A percentile compares a stretch with the other conserved stretches of the same genome.
Conservation (phyloP, 352 stramenopile genomes). For the Pythium rishiriense region DNA sequence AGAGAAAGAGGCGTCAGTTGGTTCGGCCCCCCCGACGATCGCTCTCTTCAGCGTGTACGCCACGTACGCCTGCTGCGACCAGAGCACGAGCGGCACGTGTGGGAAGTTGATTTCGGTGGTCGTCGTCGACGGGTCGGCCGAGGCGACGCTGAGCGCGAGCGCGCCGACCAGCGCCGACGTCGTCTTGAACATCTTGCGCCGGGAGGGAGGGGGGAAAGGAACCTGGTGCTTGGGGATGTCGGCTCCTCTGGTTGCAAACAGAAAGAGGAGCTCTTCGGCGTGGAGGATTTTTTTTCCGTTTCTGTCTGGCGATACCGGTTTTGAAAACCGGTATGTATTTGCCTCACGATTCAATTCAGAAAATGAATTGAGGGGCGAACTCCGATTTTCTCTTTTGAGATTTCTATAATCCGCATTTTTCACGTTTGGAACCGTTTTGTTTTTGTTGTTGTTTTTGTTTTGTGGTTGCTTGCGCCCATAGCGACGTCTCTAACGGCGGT, state of each 20-base stretch:
- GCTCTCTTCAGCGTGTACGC: not conserved
- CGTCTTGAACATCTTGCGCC: slow-evolving; percentile 13
- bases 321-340: slow-evolving; percentile 13
- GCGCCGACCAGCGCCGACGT: slow-evolving; percentile 17
- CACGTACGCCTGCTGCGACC: slow-evolving; percentile 66
- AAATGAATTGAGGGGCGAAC: slow-evolving; percentile 26
- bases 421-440: too few species aligned
- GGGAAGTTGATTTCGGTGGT: too few species aligned
- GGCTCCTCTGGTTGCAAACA: slow-evolving; percentile 3
- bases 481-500: not conserved
- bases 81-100: slow-evolving; percentile 64
- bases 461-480: too few species aligned
- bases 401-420: too few species aligned
- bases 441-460: too few species aligned
- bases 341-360: slow-evolving; percentile 14
- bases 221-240: not conserved
- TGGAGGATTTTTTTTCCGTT: slow-evolving; percentile 19
- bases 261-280: not conserved
- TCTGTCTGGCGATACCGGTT: slow-evolving; percentile 17
- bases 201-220: too few species aligned
- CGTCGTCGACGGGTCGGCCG: slow-evolving; percentile 22
- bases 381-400: too few species aligned
- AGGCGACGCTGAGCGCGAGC: slow-evolving; percentile 11
- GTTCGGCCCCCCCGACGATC: too few species aligned
- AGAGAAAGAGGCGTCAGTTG: not conserved